These are phyloP conservation scores for Solanum gracilifrons DNA, from an alignment of 257 asterid species.

Conservation along the genomic window DNA sequence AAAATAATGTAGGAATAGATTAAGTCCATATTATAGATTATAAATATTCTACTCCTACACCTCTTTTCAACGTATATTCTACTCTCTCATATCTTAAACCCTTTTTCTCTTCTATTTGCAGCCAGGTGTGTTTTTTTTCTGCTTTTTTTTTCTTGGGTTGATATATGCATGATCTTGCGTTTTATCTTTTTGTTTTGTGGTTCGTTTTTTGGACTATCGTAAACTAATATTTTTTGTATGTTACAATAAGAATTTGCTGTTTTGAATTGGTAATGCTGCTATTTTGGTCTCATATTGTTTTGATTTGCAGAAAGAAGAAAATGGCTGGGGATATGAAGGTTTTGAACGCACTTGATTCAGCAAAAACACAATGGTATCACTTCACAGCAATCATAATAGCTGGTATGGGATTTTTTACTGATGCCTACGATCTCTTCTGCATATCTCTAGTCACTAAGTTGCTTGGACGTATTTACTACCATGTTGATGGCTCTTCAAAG, in stretches of 20 bases:
- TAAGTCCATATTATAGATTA: neutral
- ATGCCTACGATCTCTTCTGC: constrained; percentile 53
- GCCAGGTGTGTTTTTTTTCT: neutral
- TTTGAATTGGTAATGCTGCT: too few species aligned
- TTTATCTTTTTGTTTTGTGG: too few species aligned
- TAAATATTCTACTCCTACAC: neutral
- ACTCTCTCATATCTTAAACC: neutral
- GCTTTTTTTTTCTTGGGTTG: too few species aligned
- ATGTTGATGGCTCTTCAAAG: constrained; percentile 28
- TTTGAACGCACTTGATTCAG: constrained; percentile 40
- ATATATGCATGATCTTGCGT: too few species aligned
- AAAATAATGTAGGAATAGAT: too few species aligned
- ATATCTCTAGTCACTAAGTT: constrained; percentile 55
- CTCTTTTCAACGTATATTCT: neutral
- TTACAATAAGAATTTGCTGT: neutral
- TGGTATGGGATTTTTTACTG: constrained; percentile 74
- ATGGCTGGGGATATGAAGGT: constrained; percentile 35
- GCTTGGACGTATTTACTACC: constrained; percentile 59
- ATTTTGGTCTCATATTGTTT: neutral
- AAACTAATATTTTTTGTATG: too few species aligned
- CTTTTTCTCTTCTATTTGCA: neutral
- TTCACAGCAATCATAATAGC: constrained; percentile 52
- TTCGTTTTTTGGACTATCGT: too few species aligned
- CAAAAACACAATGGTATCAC: constrained; percentile 61
- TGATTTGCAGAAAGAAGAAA: neutral